Evolutionary conservation across 75 land plant species (phyloP).

Genomic region (Selaginella tamariscina): DNA sequence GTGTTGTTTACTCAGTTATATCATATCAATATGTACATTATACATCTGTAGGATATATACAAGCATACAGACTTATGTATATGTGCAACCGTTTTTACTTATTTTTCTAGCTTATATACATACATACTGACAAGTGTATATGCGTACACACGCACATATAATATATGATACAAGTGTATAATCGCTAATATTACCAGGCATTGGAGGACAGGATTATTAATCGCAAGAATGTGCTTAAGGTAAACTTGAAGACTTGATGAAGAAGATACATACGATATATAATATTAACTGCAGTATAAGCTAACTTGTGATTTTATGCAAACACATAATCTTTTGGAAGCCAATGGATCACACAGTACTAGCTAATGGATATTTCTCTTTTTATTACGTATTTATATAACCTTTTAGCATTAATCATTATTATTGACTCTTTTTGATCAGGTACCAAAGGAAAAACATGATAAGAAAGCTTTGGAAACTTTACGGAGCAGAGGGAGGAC

Average conservation of each 20-base stretch:
- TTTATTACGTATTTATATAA: no score
- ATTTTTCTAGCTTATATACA: no score
- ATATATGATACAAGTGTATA: no score
- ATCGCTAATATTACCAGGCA: no score
- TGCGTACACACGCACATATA: no score
- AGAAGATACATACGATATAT: slow-evolving; percentile 81
- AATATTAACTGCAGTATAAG: slow-evolving; percentile 56
- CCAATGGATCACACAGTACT: background rate
- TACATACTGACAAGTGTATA: no score
- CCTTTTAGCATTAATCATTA: background rate
- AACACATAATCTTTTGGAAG: background rate
- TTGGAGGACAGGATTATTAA: slow-evolving; percentile 60
- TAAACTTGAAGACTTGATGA: slow-evolving; percentile 78
- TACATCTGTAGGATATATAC: no score
- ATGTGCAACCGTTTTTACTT: no score
- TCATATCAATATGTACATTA: no score
- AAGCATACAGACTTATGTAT: no score
- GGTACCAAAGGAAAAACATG: slow-evolving; percentile 59
- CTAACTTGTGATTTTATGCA: background rate
- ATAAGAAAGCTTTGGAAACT: slow-evolving; percentile 95
- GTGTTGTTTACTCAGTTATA: no score
- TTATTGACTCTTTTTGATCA: slow-evolving; percentile 11
- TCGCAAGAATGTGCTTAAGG: slow-evolving; percentile 48
- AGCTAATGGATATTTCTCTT: background rate
- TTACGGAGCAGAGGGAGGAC: slow-evolving; percentile 95